Evolutionary conservation across 192 early-diverging fungal species (phyloP).

Genomic region (Spinellus fusiger): DNA sequence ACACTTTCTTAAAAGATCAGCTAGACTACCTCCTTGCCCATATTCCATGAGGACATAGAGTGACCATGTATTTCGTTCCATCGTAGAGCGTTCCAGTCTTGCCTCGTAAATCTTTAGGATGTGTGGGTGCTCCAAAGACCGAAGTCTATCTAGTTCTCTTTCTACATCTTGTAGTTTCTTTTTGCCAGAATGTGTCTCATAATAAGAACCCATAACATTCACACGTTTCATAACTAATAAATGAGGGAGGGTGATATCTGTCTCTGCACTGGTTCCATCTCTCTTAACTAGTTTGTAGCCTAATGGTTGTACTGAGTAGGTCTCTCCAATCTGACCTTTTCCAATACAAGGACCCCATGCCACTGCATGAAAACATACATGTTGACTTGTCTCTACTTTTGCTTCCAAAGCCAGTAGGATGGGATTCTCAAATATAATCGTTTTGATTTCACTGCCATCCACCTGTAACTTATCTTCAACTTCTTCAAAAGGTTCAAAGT

Average conservation of each 20-base stretch:
- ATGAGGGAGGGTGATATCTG: background rate
- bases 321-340: slow-evolving; percentile 18
- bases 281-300: slow-evolving; percentile 21
- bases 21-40: slow-evolving; percentile 45
- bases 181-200: slow-evolving; percentile 47
- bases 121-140: slow-evolving; percentile 52
- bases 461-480: background rate
- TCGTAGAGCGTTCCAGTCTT: slow-evolving; percentile 35
- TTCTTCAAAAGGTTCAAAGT: slow-evolving; percentile 5
- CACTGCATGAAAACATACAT: slow-evolving; percentile 24
- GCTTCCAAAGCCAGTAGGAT: slow-evolving; percentile 18
- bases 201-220: slow-evolving; percentile 36
- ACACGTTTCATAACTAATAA: slow-evolving; percentile 30
- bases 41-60: slow-evolving; percentile 51
- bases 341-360: slow-evolving; percentile 29
- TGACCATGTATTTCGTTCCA: slow-evolving; percentile 27
- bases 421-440: slow-evolving; percentile 25
- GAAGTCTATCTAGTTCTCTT: slow-evolving; percentile 51
- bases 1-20: slow-evolving; percentile 59
- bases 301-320: slow-evolving; percentile 30
- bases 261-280: background rate
- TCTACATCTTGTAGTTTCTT: slow-evolving; percentile 50
- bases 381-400: slow-evolving; percentile 5
- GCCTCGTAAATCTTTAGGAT: slow-evolving; percentile 54
- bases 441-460: slow-evolving; percentile 17